These are phyloP conservation scores for Populus davidiana DNA, from an alignment of 345 rosid species.

Conservation along the genomic window DNA sequence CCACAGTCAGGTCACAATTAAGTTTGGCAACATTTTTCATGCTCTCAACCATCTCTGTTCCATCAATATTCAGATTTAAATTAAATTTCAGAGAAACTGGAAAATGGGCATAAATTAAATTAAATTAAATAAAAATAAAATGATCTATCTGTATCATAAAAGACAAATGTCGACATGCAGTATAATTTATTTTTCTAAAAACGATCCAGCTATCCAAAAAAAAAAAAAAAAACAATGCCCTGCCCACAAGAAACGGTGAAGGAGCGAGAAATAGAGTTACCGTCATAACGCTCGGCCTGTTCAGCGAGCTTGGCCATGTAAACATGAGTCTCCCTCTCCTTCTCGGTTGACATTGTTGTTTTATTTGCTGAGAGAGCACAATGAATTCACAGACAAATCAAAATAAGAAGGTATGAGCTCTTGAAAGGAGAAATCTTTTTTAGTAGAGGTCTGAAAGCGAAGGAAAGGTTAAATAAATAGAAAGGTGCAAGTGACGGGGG, in stretches of 20 bases:
- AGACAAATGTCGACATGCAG: too few species aligned
- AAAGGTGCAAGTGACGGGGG: conserved; percentile 27
- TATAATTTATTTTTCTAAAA: not conserved
- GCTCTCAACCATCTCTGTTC: conserved; percentile 91
- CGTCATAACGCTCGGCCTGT: conserved; percentile 95
- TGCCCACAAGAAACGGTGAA: not conserved
- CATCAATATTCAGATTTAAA: not conserved
- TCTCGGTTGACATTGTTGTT: conserved; percentile 59
- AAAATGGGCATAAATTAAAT: not conserved
- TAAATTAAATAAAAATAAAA: not conserved
- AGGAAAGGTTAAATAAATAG: conserved; percentile 14
- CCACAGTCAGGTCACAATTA: conserved; percentile 81
- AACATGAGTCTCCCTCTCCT: conserved; percentile 77
- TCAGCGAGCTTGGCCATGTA: conserved; percentile 94
- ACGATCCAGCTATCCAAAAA: not conserved
- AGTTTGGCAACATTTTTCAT: conserved; percentile 85
- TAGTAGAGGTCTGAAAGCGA: not conserved
- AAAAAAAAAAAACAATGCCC: not conserved
- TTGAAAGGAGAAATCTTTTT: not conserved
- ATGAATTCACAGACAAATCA: not conserved
- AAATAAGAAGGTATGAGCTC: not conserved
- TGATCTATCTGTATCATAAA: too few species aligned
- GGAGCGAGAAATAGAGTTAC: conserved; percentile 18
- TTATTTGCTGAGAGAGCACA: not conserved
- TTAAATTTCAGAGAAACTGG: not conserved